Evolutionary conservation across 805 yeast genomes (phyloP), one percentile per base, ranked within the genome.

Genomic region (Starmerella cellae): DNA sequence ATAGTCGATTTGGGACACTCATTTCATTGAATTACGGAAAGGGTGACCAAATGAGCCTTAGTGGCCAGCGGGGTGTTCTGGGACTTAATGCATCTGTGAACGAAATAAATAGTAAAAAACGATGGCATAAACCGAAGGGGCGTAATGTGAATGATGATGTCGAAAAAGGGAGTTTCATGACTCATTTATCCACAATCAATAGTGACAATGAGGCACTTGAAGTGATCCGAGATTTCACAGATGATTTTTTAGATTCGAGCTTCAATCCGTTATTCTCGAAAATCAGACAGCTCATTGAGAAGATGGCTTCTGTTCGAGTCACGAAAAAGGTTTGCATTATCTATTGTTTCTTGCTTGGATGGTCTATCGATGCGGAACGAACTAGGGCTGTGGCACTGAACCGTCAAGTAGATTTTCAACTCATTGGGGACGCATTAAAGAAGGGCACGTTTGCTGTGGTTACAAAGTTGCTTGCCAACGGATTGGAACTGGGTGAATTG

Each of bases 1-100:
- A 88, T 57, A 87, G 91, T 2, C 69, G 94, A 40, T 88, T 88
- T 64, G 98, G 98, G 1, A 77, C 96, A 0, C 64, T 87, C 48
- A 60, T 85, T 10, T 77, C 94, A 2, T 67, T 88, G 24, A 75
- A 78, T 46, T 73, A 79, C 17, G 68, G 70, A 20, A 76, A 77
- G 41, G 66, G 75, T 23, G 81, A 23, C 60, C 81, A 17, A 73
- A 82, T 5, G 70, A 84, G 1, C 70, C 20, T 50, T 2, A 50
- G 91, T 2, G 91, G 94, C 2, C 87, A 82, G 50, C 71, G 73
- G 23, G 83, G 77, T 3, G 53, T 80, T 3, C 51, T 66, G 10
- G 65, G 69, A 35, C 67, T 69, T 8, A 55, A 61, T n/a, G 68
- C 73, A 35, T 65, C 85, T 0, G 59, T 88, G 28, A 70, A 72